phyloP scores from a whole-genome alignment of 768 basidiomycete genomes.

The Hemileccinum rubropunctum region DNA sequence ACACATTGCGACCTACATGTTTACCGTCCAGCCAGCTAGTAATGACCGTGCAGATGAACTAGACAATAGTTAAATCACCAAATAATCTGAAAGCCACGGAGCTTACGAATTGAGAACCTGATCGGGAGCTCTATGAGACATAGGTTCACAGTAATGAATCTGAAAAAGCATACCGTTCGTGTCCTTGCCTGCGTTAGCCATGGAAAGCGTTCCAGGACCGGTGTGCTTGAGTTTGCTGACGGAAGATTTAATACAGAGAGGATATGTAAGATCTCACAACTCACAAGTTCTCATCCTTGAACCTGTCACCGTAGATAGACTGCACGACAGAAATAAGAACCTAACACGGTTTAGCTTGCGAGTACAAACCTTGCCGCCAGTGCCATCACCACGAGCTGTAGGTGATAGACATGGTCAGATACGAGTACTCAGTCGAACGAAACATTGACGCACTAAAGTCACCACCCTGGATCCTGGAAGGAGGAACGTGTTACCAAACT shows the following conservation, averaged over 20 bases:
- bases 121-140: slow-evolving; percentile 3
- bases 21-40: slow-evolving; percentile 91
- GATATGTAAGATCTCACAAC: slow-evolving; percentile 17
- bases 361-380: slow-evolving; percentile 75
- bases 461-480: slow-evolving; percentile 90
- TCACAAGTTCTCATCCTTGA: slow-evolving; percentile 96
- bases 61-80: slow-evolving; percentile 1
- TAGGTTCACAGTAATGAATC: neutral
- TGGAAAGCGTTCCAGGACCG: slow-evolving; percentile 81
- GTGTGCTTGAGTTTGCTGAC: slow-evolving; percentile 93
- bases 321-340: slow-evolving; percentile 23
- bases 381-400: slow-evolving; percentile 79
- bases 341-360: neutral
- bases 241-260: neutral
- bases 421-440: slow-evolving; percentile 11
- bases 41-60: slow-evolving; percentile 91
- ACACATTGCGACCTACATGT: slow-evolving; percentile 51
- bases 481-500: neutral
- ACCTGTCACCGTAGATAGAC: slow-evolving; percentile 90
- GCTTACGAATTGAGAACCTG: slow-evolving; percentile 85
- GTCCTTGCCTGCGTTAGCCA: slow-evolving; percentile 93
- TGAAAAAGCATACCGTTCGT: slow-evolving; percentile 68
- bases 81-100: neutral
- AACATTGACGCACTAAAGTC: slow-evolving; percentile 78
- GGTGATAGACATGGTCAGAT: slow-evolving; percentile 11